Conservation (phyloP, 2,329 filamentous ascomycete genomes). For the Paramyrothecium roridum region DNA sequence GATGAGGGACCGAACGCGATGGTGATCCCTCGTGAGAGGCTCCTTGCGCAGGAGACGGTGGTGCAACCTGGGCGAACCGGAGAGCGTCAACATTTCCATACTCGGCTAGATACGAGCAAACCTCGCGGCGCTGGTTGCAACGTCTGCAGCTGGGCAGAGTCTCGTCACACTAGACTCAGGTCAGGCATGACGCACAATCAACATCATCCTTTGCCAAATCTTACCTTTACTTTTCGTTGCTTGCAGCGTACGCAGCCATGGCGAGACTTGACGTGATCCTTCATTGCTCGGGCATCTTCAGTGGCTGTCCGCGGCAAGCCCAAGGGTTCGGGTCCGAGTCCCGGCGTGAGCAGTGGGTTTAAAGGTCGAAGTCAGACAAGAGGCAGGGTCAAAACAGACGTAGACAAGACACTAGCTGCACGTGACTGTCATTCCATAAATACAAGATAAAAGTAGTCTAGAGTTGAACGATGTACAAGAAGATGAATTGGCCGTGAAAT, state of each 20-base stretch:
- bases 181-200: background rate
- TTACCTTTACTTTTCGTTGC: constrained; percentile 11
- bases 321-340: no score
- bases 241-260: constrained; percentile 12
- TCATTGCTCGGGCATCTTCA: background rate
- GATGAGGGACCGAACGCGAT: background rate
- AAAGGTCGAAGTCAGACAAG: no score
- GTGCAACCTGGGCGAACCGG: background rate
- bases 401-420: no score
- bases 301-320: no score
- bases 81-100: background rate
- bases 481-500: no score
- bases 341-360: no score
- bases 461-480: no score
- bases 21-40: background rate
- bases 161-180: constrained; percentile 8
- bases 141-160: constrained; percentile 9
- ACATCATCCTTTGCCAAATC: background rate
- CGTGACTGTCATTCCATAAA: no score
- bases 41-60: background rate
- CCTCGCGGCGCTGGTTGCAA: constrained; percentile 6
- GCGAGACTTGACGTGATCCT: constrained; percentile 6
- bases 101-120: constrained; percentile 9
- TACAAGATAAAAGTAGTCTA: no score
- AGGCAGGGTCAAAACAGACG: no score